These are phyloP conservation scores for Abrus pulchellus DNA, from an alignment of 306 rosid species.

Conservation along the genomic window DNA sequence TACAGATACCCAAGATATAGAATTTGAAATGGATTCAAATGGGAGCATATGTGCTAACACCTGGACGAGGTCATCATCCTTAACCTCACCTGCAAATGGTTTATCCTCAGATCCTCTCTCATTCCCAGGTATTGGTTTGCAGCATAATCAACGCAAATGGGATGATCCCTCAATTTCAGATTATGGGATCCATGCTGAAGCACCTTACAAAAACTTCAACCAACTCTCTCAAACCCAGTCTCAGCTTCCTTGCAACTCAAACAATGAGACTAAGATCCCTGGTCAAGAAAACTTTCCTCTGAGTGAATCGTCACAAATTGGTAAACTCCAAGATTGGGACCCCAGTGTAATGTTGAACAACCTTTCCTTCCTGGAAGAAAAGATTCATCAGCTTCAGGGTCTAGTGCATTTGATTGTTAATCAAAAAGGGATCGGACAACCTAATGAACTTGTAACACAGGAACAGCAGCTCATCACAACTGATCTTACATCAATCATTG, in stretches of 20 bases:
- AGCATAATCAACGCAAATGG: constrained; percentile 63
- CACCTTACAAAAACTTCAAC: constrained; percentile 59
- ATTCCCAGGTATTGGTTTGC: constrained; percentile 53
- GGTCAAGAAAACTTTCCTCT: constrained; percentile 54
- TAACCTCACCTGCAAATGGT: constrained; percentile 46
- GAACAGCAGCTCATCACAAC: constrained; percentile 82
- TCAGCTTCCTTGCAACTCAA: constrained; percentile 41
- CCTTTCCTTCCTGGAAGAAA: constrained; percentile 73
- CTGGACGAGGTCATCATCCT: constrained; percentile 63
- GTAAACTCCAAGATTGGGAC: constrained; percentile 73
- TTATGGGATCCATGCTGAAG: constrained; percentile 56
- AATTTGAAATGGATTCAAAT: constrained; percentile 61
- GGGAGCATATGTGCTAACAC: constrained; percentile 54
- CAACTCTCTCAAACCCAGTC: constrained; percentile 54
- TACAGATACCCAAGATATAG: constrained; percentile 41
- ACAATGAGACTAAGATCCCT: constrained; percentile 47
- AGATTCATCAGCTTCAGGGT: constrained; percentile 83
- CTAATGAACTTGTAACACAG: constrained; percentile 67
- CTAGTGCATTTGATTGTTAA: constrained; percentile 72
- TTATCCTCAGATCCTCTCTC: constrained; percentile 51
- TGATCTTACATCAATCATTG: constrained; percentile 81
- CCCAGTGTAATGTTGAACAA: constrained; percentile 68
- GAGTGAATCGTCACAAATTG: constrained; percentile 47
- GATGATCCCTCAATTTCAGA: constrained; percentile 62
- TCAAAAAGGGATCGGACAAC: constrained; percentile 58